Percentiles rank a stretch among this genome's conserved stretches.
Evolutionary conservation across 805 yeast genomes (phyloP).

Genomic region (Kregervanrija delftensis): DNA sequence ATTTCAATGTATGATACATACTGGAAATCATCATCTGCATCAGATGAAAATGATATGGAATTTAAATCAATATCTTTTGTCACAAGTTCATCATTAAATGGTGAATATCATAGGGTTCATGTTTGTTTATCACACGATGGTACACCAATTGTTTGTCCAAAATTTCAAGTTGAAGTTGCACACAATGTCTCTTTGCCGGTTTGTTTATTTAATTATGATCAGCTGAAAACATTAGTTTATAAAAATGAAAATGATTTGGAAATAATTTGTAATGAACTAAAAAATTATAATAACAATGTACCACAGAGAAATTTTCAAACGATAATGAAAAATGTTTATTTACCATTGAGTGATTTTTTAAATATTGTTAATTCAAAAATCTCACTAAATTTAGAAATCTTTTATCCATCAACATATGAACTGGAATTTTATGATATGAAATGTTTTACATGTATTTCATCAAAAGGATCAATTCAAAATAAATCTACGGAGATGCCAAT

Average conservation of each 20-base stretch:
- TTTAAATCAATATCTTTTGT: slow-evolving; percentile 56
- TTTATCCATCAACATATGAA: slow-evolving; percentile 58
- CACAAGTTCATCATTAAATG: slow-evolving; percentile 84
- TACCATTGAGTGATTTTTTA: slow-evolving; percentile 57
- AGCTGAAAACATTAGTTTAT: slow-evolving; percentile 27
- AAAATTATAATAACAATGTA: slow-evolving; percentile 8
- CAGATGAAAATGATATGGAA: slow-evolving; percentile 13
- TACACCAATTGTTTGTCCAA: slow-evolving; percentile 76
- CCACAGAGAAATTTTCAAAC: slow-evolving; percentile 32
- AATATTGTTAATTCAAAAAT: slow-evolving; percentile 48
- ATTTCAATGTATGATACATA: slow-evolving; percentile 91
- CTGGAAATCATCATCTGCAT: slow-evolving; percentile 82
- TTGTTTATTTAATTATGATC: slow-evolving; percentile 48
- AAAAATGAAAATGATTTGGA: slow-evolving; percentile 11
- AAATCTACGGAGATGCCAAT: slow-evolving; percentile 4
- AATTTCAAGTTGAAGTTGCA: slow-evolving; percentile 42
- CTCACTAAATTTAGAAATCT: slow-evolving; percentile 66
- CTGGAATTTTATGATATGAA: slow-evolving; percentile 24
- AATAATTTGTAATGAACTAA: slow-evolving; percentile 12
- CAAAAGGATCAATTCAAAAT: slow-evolving; percentile 12
- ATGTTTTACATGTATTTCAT: slow-evolving; percentile 17
- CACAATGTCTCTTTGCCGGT: slow-evolving; percentile 51
- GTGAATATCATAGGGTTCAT: slow-evolving; percentile 64
- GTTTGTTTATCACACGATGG: slow-evolving; percentile 76
- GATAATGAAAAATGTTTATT: slow-evolving; percentile 39